Percentiles rank a stretch among this genome's conserved stretches.
Evolutionary conservation across 1,284 basidiomycete genomes (phyloP).

Genomic region (Rhodotorula sp.): DNA sequence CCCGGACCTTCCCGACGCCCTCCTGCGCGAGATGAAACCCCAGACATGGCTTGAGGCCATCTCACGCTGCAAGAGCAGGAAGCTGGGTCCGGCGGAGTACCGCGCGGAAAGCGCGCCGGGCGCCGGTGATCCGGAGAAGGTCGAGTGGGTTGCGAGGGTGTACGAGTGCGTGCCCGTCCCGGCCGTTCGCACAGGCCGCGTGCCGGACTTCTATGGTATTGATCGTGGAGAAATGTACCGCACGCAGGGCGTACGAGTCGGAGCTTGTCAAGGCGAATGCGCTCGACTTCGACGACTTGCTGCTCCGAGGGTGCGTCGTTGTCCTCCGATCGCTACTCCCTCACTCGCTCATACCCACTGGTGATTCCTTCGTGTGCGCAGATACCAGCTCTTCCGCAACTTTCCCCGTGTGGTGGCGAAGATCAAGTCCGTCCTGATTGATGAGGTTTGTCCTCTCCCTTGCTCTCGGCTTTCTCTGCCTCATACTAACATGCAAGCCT

Average conservation of each 20-base stretch:
- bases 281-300: slow-evolving; percentile 86
- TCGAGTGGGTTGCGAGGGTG: slow-evolving; percentile 29
- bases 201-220: no score
- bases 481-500: not conserved
- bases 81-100: slow-evolving; percentile 57
- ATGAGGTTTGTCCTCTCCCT: slow-evolving; percentile 66
- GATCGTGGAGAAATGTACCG: no score
- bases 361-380: not conserved
- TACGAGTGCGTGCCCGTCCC: slow-evolving; percentile 23
- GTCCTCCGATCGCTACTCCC: not conserved
- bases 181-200: no score
- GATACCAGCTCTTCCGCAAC: slow-evolving; percentile 67
- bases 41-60: slow-evolving; percentile 65
- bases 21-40: slow-evolving; percentile 64
- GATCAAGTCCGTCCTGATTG: slow-evolving; percentile 79
- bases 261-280: slow-evolving; percentile 66
- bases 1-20: slow-evolving; percentile 45
- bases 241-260: slow-evolving; percentile 69
- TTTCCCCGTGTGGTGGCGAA: slow-evolving; percentile 62
- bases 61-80: slow-evolving; percentile 78
- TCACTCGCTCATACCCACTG: not conserved
- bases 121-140: slow-evolving; percentile 20
- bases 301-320: slow-evolving; percentile 57
- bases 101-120: not conserved
- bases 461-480: no score